phyloP scores from a whole-genome alignment of 805 yeast genomes.

The Myxozyma geophila region DNA sequence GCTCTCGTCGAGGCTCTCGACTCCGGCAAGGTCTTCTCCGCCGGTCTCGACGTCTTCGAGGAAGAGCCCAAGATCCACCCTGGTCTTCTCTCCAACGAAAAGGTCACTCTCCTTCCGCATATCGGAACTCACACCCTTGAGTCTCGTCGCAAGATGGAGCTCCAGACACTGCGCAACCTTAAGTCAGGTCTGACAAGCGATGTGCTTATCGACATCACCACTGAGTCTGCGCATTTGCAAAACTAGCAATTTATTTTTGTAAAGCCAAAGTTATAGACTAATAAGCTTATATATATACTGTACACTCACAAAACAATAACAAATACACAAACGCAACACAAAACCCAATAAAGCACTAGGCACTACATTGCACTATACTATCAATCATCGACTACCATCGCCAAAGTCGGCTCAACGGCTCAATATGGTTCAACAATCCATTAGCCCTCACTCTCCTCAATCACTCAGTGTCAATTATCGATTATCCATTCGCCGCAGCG shows the following conservation, averaged over 20 bases:
- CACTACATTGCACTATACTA: not conserved
- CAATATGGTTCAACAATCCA: not conserved
- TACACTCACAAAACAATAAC: too few species aligned
- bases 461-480: not conserved
- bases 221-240: constrained; percentile 25
- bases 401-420: not conserved
- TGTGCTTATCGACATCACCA: constrained; percentile 51
- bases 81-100: constrained; percentile 55
- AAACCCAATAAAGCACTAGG: not conserved
- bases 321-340: not conserved
- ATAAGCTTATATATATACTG: too few species aligned
- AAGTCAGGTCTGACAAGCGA: constrained; percentile 63
- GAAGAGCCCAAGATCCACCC: constrained; percentile 62
- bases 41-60: constrained; percentile 71
- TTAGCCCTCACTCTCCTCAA: not conserved
- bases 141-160: constrained; percentile 80
- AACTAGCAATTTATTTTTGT: constrained; percentile 1
- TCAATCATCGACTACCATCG: too few species aligned
- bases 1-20: constrained; percentile 57
- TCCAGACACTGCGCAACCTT: constrained; percentile 71
- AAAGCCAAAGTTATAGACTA: not conserved
- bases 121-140: constrained; percentile 83
- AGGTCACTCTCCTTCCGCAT: constrained; percentile 75
- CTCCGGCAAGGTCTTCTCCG: constrained; percentile 58
- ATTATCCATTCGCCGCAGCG: constrained; percentile 16